Base-by-base conservation (phyloP, 1,139 yeast species). In the Saccharomyces pastorianus region DNA sequence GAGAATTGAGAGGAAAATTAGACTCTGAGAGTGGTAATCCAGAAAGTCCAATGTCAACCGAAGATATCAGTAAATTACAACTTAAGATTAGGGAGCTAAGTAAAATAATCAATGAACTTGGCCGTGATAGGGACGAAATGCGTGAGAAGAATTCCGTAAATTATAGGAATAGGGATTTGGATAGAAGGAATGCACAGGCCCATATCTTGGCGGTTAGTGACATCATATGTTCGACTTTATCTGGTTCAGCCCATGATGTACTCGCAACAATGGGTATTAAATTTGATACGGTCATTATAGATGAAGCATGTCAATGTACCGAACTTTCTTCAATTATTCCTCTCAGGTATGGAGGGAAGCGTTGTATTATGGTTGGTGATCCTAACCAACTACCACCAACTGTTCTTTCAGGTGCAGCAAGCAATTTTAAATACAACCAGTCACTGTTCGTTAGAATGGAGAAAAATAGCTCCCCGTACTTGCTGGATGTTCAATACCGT, bases 381-480 rank as follows among this genome's bases (percentile, higher is more conserved):
- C 99, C 99, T 2, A 91, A 93, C 67, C 99, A 95, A 73, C 78
- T 95, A 58, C 99, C 99, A 0, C 99, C 99, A 0, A 95, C 99
- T 0, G 99, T 95, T n/a, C 72, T 95, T 27, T 93, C 99, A 0
- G 91, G 87, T 63, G 84, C 83, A 7, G 98, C 98, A 1, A 84
- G 95, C 0, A 76, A 81, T 6, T 80, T 78, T 58, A 82, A 83
- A 48, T 95, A 95, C 66, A 96, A 93, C 59, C 96, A 91, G 69
- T 87, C 96, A 66, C 76, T 95, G 65, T 95, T 95, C 70, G 98
- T 91, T 31, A 80, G 99, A 62, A 90, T 95, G 95, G 96, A 87
- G 63, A 81, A 82, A 57, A 81, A 79, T 53, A 63, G 84, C 80
- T 34, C 76, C 73, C 59, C 82, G 2, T 82, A 89, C 61, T 74